Conservation (phyloP, 345 rosid genomes). For the Rhodamnia argentea region DNA sequence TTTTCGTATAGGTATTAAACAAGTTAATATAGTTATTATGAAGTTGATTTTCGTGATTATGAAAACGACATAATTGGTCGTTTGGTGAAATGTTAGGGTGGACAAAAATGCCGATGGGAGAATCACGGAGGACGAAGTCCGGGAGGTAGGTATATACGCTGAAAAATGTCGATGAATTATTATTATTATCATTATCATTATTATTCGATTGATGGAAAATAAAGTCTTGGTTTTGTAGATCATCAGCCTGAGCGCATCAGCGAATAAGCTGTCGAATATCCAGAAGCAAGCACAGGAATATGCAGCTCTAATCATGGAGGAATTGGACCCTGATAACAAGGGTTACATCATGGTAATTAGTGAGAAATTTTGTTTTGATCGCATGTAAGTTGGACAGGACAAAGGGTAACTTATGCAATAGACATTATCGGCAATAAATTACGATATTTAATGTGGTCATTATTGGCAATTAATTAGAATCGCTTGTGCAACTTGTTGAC, state of each 20-base stretch:
- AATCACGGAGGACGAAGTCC: constrained; percentile 76
- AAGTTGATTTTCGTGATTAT: not conserved
- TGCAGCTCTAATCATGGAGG: constrained; percentile 86
- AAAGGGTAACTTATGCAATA: not conserved
- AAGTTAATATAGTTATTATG: not conserved
- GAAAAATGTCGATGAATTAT: not conserved
- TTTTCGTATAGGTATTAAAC: not conserved
- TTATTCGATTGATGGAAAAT: not conserved
- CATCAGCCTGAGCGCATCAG: constrained; percentile 78
- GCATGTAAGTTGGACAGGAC: not conserved
- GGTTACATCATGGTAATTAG: constrained; percentile 66
- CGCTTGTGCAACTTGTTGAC: not conserved
- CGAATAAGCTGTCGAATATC: constrained; percentile 70
- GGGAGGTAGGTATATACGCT: constrained; percentile 6
- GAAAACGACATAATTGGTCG: not conserved
- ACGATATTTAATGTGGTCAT: not conserved
- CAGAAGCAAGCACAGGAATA: constrained; percentile 82
- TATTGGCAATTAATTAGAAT: not conserved
- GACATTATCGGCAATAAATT: not conserved
- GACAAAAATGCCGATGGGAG: constrained; percentile 82
- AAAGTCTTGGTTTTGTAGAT: constrained; percentile 19
- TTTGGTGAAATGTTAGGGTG: not conserved
- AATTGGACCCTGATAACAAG: constrained; percentile 67
- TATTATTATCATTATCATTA: rapidly evolving
- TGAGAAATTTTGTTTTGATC: not conserved